These are phyloP conservation scores for Microbotryum saponariae DNA, from an alignment of 1,284 basidiomycete species.

Conservation along the genomic window DNA sequence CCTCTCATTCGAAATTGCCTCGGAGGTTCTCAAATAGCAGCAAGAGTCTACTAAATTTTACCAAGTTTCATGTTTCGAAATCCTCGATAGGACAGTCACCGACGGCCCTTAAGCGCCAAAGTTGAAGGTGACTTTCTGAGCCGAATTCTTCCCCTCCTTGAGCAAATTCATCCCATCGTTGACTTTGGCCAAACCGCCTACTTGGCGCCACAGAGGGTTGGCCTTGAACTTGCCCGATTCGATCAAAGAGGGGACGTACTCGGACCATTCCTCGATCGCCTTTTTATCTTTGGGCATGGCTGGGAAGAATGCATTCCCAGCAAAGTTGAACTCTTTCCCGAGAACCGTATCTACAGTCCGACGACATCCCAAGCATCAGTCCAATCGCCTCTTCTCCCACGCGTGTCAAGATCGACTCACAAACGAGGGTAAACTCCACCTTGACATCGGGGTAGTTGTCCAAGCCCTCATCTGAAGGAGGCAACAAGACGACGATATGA, in stretches of 20 bases:
- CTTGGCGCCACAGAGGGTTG: slow-evolving; percentile 22
- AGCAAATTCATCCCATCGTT: slow-evolving; percentile 27
- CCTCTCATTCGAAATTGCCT: too few relatives aligned
- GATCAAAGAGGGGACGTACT: slow-evolving; percentile 19
- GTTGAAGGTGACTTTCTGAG: slow-evolving; percentile 21
- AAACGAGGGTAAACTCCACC: slow-evolving; percentile 21
- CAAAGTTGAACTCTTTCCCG: slow-evolving; percentile 21
- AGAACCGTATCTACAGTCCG: slow-evolving; percentile 22
- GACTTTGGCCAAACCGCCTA: slow-evolving; percentile 27
- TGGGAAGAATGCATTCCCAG: slow-evolving; percentile 13
- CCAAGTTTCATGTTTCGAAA: too few relatives aligned
- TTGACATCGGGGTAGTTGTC: slow-evolving; percentile 10
- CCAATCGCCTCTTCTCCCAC: neutral
- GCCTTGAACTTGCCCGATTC: slow-evolving; percentile 24
- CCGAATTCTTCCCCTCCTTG: slow-evolving; percentile 28
- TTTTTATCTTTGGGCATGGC: slow-evolving; percentile 16
- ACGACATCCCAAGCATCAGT: neutral
- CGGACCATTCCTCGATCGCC: slow-evolving; percentile 18
- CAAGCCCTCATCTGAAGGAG: slow-evolving; percentile 20
- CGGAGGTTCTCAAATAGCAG: too few relatives aligned
- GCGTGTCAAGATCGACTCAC: neutral
- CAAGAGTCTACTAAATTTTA: too few relatives aligned
- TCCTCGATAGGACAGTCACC: too few relatives aligned
- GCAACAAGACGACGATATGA: slow-evolving; percentile 27
- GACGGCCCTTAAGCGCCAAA: neutral